Evolutionary conservation across 2,329 filamentous ascomycete species (phyloP).

Genomic region (Xylaria sp.): DNA sequence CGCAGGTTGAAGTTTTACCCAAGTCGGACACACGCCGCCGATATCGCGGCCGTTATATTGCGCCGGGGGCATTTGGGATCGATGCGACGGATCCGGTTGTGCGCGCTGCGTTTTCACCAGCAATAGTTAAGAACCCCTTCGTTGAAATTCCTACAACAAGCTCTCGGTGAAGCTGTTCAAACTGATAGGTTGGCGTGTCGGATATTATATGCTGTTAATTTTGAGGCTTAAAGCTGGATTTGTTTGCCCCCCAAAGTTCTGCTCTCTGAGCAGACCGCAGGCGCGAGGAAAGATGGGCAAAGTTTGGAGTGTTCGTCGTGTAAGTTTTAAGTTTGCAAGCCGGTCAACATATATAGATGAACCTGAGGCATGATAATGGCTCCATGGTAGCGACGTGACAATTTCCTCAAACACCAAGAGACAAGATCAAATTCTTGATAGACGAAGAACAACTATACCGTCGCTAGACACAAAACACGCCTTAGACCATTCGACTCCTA

Average conservation of each 20-base stretch:
- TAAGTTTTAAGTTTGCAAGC: constrained; percentile 19
- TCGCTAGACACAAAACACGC: neutral
- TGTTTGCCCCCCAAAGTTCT: constrained; percentile 5
- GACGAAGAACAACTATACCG: neutral
- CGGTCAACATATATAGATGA: constrained; percentile 31
- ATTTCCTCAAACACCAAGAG: neutral
- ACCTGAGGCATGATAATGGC: neutral
- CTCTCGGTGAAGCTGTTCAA: constrained; percentile 5
- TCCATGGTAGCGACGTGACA: neutral
- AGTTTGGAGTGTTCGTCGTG: constrained; percentile 26
- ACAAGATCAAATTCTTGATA: neutral
- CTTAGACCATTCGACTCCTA: neutral
- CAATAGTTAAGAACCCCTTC: neutral
- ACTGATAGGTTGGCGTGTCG: neutral
- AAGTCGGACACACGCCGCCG: constrained; percentile 27
- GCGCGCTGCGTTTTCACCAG: constrained; percentile 15
- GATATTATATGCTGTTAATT: neutral
- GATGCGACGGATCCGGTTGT: neutral
- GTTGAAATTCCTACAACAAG: neutral
- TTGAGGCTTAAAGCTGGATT: constrained; percentile 17
- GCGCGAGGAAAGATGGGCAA: constrained; percentile 31
- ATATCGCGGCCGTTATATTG: constrained; percentile 20
- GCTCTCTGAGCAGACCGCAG: constrained; percentile 32
- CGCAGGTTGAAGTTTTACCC: constrained; percentile 37
- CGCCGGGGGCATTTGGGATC: constrained; percentile 17